Conservation (phyloP, 345 rosid genomes). For the Clausena lansium region DNA sequence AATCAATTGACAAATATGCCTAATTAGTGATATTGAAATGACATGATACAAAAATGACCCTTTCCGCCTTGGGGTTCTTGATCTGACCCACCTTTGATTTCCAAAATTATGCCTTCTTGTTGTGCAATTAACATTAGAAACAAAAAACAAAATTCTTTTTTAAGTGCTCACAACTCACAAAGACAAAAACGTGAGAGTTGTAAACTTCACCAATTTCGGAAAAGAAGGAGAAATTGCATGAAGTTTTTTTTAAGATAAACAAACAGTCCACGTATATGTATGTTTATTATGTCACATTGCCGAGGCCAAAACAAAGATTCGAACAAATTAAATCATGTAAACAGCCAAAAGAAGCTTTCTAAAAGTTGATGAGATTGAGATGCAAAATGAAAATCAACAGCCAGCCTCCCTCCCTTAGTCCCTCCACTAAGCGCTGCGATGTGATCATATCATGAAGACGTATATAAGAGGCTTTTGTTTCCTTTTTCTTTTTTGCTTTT, state of each 20-base stretch:
- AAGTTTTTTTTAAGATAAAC: not conserved
- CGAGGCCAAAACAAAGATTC: not conserved
- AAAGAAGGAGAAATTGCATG: not conserved
- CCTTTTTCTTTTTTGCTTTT: not conserved
- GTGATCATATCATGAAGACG: not conserved
- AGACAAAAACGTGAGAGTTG: not conserved
- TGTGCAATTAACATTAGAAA: not conserved
- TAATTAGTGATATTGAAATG: not conserved
- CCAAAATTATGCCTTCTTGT: not conserved
- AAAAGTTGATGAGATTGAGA: not conserved
- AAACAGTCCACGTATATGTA: not conserved
- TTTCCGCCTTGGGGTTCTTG: not conserved
- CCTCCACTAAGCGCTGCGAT: not conserved
- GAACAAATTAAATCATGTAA: not conserved
- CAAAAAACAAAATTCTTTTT: not conserved
- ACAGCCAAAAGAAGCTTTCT: not conserved
- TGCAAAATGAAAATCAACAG: too few species aligned
- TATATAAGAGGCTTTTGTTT: not conserved
- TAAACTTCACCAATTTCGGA: not conserved
- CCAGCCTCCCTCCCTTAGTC: too few species aligned
- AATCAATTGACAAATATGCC: not conserved
- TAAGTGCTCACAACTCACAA: too few species aligned
- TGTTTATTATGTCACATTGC: not conserved
- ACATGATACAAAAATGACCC: not conserved
- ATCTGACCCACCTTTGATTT: not conserved